A percentile compares a stretch with the other conserved stretches of the same genome.
phyloP scores from a whole-genome alignment of 805 yeast species.

The Teunomyces kruisii region DNA sequence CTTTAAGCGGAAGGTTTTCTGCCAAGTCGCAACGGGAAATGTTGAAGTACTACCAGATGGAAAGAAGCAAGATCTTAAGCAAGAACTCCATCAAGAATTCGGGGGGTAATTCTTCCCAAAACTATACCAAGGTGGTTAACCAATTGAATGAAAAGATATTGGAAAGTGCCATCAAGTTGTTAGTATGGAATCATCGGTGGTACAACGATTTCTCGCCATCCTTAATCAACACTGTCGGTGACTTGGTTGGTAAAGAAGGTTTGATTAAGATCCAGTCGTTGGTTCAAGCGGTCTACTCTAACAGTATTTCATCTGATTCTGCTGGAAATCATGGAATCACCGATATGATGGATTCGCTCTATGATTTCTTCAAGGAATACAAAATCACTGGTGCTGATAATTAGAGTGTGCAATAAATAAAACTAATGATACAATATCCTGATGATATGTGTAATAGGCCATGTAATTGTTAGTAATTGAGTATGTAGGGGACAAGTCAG shows the following conservation, averaged over 20 bases:
- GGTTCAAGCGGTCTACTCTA: constrained; percentile 63
- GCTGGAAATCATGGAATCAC: constrained; percentile 52
- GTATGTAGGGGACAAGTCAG: too few species aligned
- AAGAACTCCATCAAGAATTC: constrained; percentile 22
- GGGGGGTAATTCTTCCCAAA: constrained; percentile 20
- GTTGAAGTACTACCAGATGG: constrained; percentile 61
- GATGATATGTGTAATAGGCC: not conserved
- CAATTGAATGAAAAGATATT: constrained; percentile 57
- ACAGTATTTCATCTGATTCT: constrained; percentile 17
- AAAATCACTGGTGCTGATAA: constrained; percentile 45
- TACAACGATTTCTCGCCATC: constrained; percentile 84
- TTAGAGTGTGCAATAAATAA: constrained; percentile 8
- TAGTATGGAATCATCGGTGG: constrained; percentile 99
- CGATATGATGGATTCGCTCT: constrained; percentile 53
- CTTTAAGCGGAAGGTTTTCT: constrained; percentile 73
- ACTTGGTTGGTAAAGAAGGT: constrained; percentile 74
- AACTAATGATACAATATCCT: not conserved
- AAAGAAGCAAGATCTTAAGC: constrained; percentile 37
- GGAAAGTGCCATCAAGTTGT: constrained; percentile 67
- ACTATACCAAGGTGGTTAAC: constrained; percentile 37
- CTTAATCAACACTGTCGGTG: constrained; percentile 55
- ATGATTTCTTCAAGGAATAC: constrained; percentile 48
- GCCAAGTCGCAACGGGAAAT: constrained; percentile 76
- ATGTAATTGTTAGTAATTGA: not conserved
- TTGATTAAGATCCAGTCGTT: constrained; percentile 72